Conservation (phyloP, 768 basidiomycete genomes). For the Leucosporidium yakuticum region DNA sequence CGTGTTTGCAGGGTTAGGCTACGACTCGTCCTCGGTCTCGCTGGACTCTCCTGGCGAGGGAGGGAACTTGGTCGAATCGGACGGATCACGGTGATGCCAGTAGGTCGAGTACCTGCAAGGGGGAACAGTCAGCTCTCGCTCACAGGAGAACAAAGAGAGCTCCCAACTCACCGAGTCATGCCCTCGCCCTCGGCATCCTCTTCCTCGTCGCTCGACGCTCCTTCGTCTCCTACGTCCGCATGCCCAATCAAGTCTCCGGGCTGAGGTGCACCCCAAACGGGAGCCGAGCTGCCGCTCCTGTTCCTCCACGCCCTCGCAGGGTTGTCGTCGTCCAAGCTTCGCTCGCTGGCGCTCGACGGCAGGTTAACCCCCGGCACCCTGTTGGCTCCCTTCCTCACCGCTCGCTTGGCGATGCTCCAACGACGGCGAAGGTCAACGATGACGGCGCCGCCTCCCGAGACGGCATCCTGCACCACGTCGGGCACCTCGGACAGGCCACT, state of each 20-base stretch:
- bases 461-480: slow-evolving; percentile 44
- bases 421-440: slow-evolving; percentile 75
- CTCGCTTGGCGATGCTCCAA: slow-evolving; percentile 50
- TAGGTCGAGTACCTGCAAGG: background rate
- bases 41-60: slow-evolving; percentile 7
- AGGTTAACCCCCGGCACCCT: background rate
- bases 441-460: slow-evolving; percentile 36
- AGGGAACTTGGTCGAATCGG: slow-evolving; percentile 13
- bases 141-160: background rate
- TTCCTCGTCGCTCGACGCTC: slow-evolving; percentile 3
- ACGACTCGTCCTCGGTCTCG: slow-evolving; percentile 20
- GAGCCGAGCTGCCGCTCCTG: background rate
- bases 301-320: slow-evolving; percentile 30
- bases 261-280: too few relatives aligned
- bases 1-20: background rate
- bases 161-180: slow-evolving; percentile 18
- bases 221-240: background rate
- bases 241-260: background rate
- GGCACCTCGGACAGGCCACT: slow-evolving; percentile 17
- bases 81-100: slow-evolving; percentile 4
- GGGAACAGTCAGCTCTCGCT: too few relatives aligned
- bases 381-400: slow-evolving; percentile 18
- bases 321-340: slow-evolving; percentile 12
- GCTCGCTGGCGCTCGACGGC: background rate
- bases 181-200: slow-evolving; percentile 13